Base-by-base conservation (phyloP, 495 filamentous ascomycete species). In the Penicillium egyptiacum region DNA sequence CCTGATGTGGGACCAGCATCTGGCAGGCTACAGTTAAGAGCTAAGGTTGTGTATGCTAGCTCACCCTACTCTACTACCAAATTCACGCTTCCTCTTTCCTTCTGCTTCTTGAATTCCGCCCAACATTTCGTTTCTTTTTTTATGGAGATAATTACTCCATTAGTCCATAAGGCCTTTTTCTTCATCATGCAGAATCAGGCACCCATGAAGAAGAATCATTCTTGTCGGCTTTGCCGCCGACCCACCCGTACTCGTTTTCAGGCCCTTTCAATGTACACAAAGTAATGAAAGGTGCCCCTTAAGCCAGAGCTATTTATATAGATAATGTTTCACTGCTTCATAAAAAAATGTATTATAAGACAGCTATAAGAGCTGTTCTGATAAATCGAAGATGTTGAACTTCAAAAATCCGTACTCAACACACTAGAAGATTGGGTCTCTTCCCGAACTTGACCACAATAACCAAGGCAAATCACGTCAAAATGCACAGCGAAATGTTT, bases 241-340 rank as follows among this genome's bases (percentile, higher is more conserved):
- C 25, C 44, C 44, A 47, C 25, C 25, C 44, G 44, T 47, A 47
- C 25, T 47, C 44, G 44, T 17, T n/a, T 47, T 30, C 12, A 14
- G 31, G 4, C 14, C 33, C 12, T 16, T 16, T 16, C 33, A 35
- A 16, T 16, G 5, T 1, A 35, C 12, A 5, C 12, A 16, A 12
- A 12, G 11, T 14, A 35, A 5, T 12, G 31, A 28, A 35, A 35
- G 4, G 31, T 2, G 12, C 31, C 11, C 31, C 12, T 14, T 14
- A 14, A 35, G 14, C 4, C 31, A 14, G 33, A 16, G 33, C 14
- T 35, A 35, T 47, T 47, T 47, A 19, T 28, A 30, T 25, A 22
- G 7, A 26, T 16, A 19, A n/a, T n/a, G n/a, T 45, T 25, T 45
- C 4, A 16, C 9, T 10, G 16, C 2, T 23, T 26, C 6, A 8